Evolutionary conservation across 108 stramenopile genomes (phyloP).

Genomic region (Nannochloropsis oceanica): DNA sequence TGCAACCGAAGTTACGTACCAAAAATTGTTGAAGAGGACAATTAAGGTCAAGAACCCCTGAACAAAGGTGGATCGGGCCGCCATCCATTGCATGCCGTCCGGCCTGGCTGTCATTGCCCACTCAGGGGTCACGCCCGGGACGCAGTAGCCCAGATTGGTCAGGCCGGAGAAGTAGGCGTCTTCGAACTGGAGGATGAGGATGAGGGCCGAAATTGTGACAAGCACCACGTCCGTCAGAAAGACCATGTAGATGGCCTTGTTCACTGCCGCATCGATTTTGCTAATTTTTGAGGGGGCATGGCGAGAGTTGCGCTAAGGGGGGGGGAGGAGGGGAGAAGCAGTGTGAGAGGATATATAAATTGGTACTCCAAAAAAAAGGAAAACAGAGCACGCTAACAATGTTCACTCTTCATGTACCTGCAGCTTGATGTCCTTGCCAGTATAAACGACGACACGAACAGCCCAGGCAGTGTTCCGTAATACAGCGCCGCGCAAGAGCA

Average conservation of each 20-base stretch:
- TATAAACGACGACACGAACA: conserved; percentile 32
- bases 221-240: conserved; percentile 6
- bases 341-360: no score
- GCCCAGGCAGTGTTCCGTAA: conserved; percentile 35
- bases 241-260: conserved; percentile 16
- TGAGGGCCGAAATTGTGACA: background rate
- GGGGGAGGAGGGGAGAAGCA: background rate
- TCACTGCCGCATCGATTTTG: conserved; percentile 1
- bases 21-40: conserved; percentile 60
- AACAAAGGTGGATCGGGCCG: conserved; percentile 28
- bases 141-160: background rate
- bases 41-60: conserved; percentile 58
- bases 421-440: conserved; percentile 36
- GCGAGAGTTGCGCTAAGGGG: background rate
- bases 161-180: background rate
- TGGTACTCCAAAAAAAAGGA: background rate
- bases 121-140: background rate
- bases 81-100: background rate
- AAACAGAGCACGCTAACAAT: background rate
- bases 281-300: conserved; percentile 11
- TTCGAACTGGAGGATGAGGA: background rate
- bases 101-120: background rate
- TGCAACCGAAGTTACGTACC: background rate
- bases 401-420: background rate
- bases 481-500: conserved; percentile 32